Conservation (phyloP, 768 basidiomycete species). For the Amanita molliuscula region DNA sequence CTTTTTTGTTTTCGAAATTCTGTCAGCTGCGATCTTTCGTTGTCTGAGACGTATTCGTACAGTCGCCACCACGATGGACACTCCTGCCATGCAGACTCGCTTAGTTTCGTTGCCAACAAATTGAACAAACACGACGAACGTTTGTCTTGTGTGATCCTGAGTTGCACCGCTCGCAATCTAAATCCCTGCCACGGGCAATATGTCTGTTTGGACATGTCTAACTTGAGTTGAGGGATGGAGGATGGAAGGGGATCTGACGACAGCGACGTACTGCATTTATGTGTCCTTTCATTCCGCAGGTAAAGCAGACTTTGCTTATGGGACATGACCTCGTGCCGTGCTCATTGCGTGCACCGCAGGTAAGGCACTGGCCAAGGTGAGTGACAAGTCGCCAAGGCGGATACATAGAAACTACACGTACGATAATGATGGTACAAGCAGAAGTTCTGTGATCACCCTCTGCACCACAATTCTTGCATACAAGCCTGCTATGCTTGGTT, state of each 20-base stretch:
- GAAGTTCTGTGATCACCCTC: constrained; percentile 61
- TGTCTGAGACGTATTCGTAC: constrained; percentile 59
- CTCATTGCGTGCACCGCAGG: constrained; percentile 73
- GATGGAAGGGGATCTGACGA: neutral
- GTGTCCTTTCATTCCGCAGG: constrained; percentile 80
- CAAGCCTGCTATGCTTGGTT: constrained; percentile 31
- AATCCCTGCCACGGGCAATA: constrained; percentile 14
- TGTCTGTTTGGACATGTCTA: constrained; percentile 67
- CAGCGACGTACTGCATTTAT: constrained; percentile 44
- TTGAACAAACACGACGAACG: constrained; percentile 26
- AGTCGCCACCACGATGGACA: constrained; percentile 78
- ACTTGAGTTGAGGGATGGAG: constrained; percentile 2
- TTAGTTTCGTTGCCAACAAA: neutral
- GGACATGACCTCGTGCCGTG: constrained; percentile 72
- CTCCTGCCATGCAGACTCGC: constrained; percentile 36
- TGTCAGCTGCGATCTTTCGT: constrained; percentile 36
- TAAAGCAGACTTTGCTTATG: constrained; percentile 71
- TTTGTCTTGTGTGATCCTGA: constrained; percentile 53
- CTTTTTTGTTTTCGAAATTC: constrained; percentile 38
- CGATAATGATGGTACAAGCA: constrained; percentile 65
- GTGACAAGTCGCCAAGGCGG: neutral
- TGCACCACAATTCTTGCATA: constrained; percentile 73
- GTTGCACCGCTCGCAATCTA: constrained; percentile 62
- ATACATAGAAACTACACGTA: constrained; percentile 28
- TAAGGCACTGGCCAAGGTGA: constrained; percentile 46